Evolutionary conservation across 805 yeast genomes (phyloP).

Genomic region (Wickerhamomyces rabaulensis): DNA sequence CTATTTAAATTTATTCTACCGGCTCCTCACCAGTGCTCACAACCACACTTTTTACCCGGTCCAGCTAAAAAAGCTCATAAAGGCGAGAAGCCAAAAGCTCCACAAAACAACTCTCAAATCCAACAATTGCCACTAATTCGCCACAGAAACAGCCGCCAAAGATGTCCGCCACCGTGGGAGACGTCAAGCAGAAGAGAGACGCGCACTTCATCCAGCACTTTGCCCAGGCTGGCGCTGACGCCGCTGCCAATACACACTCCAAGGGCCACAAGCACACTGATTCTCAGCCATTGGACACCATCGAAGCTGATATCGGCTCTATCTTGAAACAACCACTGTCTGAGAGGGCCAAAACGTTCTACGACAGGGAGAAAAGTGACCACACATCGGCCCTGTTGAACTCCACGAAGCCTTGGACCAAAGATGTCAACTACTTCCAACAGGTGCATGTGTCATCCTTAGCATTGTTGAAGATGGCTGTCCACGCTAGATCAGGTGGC

Average conservation of each 20-base stretch:
- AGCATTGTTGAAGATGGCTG: slow-evolving; percentile 69
- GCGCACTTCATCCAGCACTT: neutral
- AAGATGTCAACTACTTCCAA: slow-evolving; percentile 54
- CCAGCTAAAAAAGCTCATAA: too few species aligned
- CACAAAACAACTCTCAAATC: neutral
- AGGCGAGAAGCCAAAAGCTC: neutral
- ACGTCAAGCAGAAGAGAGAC: neutral
- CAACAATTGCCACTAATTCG: neutral
- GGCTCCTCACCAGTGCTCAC: too few species aligned
- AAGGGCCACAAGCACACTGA: slow-evolving; percentile 1
- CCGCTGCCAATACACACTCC: neutral
- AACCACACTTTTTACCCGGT: too few species aligned
- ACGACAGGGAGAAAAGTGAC: slow-evolving; percentile 8
- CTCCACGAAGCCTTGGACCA: slow-evolving; percentile 47
- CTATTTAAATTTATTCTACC: too few species aligned
- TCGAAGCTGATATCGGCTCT: slow-evolving; percentile 13
- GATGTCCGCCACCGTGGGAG: neutral
- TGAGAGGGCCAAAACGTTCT: slow-evolving; percentile 13
- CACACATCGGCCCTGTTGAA: slow-evolving; percentile 11
- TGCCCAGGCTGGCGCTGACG: neutral
- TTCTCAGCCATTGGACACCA: slow-evolving; percentile 4
- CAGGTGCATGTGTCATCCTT: slow-evolving; percentile 61
- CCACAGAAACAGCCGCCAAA: neutral
- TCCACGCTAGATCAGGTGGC: slow-evolving; percentile 82
- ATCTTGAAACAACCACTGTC: slow-evolving; percentile 11